Evolutionary conservation across 371 early-diverging fungal genomes (phyloP).

Genomic region (Amoeboaphelidium occidentale): DNA sequence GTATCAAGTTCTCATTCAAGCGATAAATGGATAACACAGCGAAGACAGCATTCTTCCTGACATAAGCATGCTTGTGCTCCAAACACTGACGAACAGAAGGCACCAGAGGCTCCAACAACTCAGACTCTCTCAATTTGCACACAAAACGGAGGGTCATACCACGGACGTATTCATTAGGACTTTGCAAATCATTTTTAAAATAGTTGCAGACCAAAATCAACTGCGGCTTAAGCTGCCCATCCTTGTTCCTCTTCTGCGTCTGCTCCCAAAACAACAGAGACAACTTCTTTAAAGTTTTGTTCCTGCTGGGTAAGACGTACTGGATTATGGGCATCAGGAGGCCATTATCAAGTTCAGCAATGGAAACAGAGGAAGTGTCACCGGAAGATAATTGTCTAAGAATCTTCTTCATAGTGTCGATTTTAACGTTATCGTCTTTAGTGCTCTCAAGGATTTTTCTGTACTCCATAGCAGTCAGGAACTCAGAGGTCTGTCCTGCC

Average conservation of each 20-base stretch:
- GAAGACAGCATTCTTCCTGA: slow-evolving; percentile 88
- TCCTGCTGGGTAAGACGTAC: slow-evolving; percentile 65
- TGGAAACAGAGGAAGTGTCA: too few species aligned
- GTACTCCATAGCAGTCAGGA: not conserved
- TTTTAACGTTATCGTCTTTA: slow-evolving; percentile 18
- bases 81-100: slow-evolving; percentile 69
- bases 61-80: slow-evolving; percentile 88
- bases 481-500: not conserved
- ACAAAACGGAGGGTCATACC: slow-evolving; percentile 84
- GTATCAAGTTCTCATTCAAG: slow-evolving; percentile 62
- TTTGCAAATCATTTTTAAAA: slow-evolving; percentile 84
- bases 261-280: slow-evolving; percentile 89
- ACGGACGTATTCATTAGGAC: slow-evolving; percentile 97
- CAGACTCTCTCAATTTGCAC: slow-evolving; percentile 76
- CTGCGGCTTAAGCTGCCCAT: slow-evolving; percentile 84
- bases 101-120: slow-evolving; percentile 78
- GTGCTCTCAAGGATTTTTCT: not conserved
- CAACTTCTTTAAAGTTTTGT: slow-evolving; percentile 70
- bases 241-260: slow-evolving; percentile 67
- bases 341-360: slow-evolving; percentile 61
- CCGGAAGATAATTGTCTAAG: slow-evolving; percentile 11
- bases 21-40: slow-evolving; percentile 72
- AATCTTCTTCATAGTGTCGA: slow-evolving; percentile 75
- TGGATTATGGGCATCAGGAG: slow-evolving; percentile 90
- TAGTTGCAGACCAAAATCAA: slow-evolving; percentile 93